Evolutionary conservation across 179 eudicot genomes (phyloP).

Genomic region (Nepenthes alata): DNA sequence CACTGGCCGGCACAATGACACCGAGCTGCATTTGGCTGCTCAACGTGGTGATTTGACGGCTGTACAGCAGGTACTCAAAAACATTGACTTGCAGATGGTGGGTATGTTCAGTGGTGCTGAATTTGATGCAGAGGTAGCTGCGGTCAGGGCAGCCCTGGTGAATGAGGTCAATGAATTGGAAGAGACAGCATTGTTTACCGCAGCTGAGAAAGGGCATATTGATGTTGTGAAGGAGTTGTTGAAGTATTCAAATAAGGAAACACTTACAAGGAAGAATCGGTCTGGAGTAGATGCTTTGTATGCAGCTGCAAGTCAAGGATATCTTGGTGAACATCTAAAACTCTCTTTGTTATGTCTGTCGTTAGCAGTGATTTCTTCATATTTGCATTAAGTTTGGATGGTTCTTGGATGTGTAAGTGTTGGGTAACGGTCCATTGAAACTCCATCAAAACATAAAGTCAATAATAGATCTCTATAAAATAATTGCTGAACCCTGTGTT

Average conservation of each 20-base stretch:
- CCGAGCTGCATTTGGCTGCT: slow-evolving; percentile 66
- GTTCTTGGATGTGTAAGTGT: too few species aligned
- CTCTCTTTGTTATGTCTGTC: not conserved
- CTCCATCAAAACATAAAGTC: too few species aligned
- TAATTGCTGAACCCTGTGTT: too few species aligned
- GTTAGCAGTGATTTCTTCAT: too few species aligned
- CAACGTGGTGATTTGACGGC: slow-evolving; percentile 61
- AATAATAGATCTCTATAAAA: too few species aligned
- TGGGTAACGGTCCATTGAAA: too few species aligned
- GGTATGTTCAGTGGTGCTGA: slow-evolving; percentile 48
- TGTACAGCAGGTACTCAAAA: slow-evolving; percentile 47
- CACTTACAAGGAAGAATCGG: slow-evolving; percentile 43
- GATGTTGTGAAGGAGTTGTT: slow-evolving; percentile 57
- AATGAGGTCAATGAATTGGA: slow-evolving; percentile 69
- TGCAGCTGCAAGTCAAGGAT: slow-evolving; percentile 59
- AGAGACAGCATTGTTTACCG: slow-evolving; percentile 56
- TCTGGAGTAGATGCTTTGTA: slow-evolving; percentile 59
- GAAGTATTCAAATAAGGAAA: slow-evolving; percentile 47
- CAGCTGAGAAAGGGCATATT: slow-evolving; percentile 56
- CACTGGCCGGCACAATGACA: slow-evolving; percentile 64
- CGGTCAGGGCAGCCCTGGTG: slow-evolving; percentile 49
- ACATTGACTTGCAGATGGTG: slow-evolving; percentile 48
- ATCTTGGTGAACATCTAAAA: slow-evolving; percentile 33
- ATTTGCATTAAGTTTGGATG: too few species aligned
- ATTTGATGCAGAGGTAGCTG: slow-evolving; percentile 55